Percentiles rank a stretch among this genome's conserved stretches.
phyloP scores from a whole-genome alignment of 371 early-diverging fungal species.

The Mucor circinelloides region DNA sequence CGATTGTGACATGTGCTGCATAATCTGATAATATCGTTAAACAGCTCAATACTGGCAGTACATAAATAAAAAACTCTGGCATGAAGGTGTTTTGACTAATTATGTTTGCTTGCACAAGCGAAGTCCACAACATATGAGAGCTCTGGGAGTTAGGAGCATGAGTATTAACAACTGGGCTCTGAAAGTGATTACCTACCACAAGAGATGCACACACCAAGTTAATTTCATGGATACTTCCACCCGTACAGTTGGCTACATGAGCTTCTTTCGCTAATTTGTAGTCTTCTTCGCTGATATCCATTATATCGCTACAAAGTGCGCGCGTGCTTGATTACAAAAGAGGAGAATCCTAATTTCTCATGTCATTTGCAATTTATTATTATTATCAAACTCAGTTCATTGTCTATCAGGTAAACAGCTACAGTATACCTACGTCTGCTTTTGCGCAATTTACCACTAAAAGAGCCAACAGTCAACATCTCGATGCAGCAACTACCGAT shows the following conservation, averaged over 20 bases:
- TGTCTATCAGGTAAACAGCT: too few species aligned
- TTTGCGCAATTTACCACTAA: too few species aligned
- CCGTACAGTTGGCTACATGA: slow-evolving; percentile 70
- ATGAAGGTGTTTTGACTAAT: slow-evolving; percentile 19
- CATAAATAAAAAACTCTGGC: slow-evolving; percentile 36
- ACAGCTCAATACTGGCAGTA: slow-evolving; percentile 28
- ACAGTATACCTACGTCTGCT: too few species aligned
- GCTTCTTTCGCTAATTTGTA: slow-evolving; percentile 69
- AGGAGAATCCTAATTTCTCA: not conserved
- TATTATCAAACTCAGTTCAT: too few species aligned
- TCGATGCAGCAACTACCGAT: too few species aligned
- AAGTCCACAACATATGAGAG: slow-evolving; percentile 34
- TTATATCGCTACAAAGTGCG: not conserved
- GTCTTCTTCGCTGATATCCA: slow-evolving; percentile 32
- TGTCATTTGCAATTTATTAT: too few species aligned
- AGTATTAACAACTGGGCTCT: not conserved
- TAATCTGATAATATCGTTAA: slow-evolving; percentile 41
- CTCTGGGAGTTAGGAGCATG: not conserved
- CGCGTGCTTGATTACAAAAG: not conserved
- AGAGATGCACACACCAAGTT: slow-evolving; percentile 55
- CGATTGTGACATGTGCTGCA: slow-evolving; percentile 31
- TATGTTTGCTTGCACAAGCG: slow-evolving; percentile 14
- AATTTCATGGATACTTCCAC: slow-evolving; percentile 69
- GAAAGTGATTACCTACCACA: slow-evolving; percentile 38
- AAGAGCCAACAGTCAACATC: too few species aligned